phyloP scores from a whole-genome alignment of 495 filamentous ascomycete species.

The Penicillium paradoxum region DNA sequence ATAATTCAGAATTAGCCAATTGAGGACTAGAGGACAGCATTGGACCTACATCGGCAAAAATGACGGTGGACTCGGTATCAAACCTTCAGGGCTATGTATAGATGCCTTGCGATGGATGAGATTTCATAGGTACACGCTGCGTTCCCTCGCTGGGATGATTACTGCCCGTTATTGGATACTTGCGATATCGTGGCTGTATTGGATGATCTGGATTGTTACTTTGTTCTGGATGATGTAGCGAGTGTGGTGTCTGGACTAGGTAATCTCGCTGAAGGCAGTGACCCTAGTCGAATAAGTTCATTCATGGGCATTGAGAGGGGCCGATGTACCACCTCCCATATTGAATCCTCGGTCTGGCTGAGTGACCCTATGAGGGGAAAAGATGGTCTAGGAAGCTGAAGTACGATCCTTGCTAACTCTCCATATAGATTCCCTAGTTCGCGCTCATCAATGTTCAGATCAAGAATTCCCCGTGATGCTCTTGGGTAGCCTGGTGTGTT shows the following conservation, averaged over 20 bases:
- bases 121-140: too few species aligned
- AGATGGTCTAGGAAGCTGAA: constrained; percentile 28
- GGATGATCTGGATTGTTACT: too few species aligned
- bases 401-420: constrained; percentile 29
- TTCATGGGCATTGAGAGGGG: constrained; percentile 34
- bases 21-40: too few species aligned
- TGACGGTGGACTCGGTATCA: too few species aligned
- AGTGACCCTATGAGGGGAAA: constrained; percentile 35
- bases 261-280: constrained; percentile 27
- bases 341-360: constrained; percentile 13
- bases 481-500: constrained; percentile 17
- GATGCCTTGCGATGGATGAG: too few species aligned
- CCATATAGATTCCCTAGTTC: constrained; percentile 28
- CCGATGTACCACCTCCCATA: too few species aligned
- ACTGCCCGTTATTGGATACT: too few species aligned
- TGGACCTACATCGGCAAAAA: too few species aligned
- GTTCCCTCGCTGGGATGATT: too few species aligned
- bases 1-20: too few species aligned
- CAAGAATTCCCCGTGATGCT: constrained; percentile 18
- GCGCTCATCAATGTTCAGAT: constrained; percentile 28
- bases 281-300: constrained; percentile 26
- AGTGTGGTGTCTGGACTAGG: constrained; percentile 18
- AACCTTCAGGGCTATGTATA: too few species aligned
- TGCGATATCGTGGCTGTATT: too few species aligned
- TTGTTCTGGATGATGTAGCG: background rate